Percentiles rank a stretch among this genome's conserved stretches.
Evolutionary conservation across 2,329 filamentous ascomycete genomes (phyloP).

Genomic region (Stachybotrys chlorohalonatus): DNA sequence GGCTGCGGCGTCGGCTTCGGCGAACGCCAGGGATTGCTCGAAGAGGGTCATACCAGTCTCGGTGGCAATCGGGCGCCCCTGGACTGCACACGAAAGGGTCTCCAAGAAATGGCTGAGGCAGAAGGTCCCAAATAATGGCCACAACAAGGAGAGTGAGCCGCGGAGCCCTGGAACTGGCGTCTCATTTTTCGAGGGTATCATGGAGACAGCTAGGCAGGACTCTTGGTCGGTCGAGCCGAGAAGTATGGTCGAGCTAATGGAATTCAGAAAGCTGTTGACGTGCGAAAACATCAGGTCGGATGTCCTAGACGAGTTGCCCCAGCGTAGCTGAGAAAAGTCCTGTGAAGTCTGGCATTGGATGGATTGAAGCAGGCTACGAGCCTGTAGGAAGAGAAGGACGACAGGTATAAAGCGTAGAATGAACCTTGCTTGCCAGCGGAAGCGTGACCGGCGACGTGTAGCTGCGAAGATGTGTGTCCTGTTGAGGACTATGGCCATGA

Average conservation of each 20-base stretch:
- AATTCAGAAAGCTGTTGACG: constrained; percentile 61
- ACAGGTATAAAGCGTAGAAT: constrained; percentile 64
- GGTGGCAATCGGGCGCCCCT: constrained; percentile 68
- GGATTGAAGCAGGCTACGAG: constrained; percentile 63
- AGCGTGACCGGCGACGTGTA: constrained; percentile 67
- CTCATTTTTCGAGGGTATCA: constrained; percentile 49
- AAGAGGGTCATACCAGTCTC: constrained; percentile 96
- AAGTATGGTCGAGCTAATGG: constrained; percentile 61
- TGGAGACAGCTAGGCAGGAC: constrained; percentile 67
- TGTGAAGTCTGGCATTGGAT: constrained; percentile 87
- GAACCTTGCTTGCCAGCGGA: constrained; percentile 65
- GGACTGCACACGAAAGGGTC: constrained; percentile 77
- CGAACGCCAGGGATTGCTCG: constrained; percentile 91
- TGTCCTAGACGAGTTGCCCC: constrained; percentile 56
- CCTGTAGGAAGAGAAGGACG: constrained; percentile 59
- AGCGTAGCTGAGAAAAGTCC: constrained; percentile 59
- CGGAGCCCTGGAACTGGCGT: constrained; percentile 45
- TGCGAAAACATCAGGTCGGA: constrained; percentile 63
- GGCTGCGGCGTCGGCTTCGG: constrained; percentile 85
- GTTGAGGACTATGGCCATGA: constrained; percentile 80
- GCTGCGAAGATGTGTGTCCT: constrained; percentile 91
- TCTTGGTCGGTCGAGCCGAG: constrained; percentile 64
- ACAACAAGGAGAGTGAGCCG: constrained; percentile 70
- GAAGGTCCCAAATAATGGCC: constrained; percentile 64
- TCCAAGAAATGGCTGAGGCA: constrained; percentile 80